Base-by-base conservation (phyloP, 2,329 filamentous ascomycete species). In the Piedraia hortae region DNA sequence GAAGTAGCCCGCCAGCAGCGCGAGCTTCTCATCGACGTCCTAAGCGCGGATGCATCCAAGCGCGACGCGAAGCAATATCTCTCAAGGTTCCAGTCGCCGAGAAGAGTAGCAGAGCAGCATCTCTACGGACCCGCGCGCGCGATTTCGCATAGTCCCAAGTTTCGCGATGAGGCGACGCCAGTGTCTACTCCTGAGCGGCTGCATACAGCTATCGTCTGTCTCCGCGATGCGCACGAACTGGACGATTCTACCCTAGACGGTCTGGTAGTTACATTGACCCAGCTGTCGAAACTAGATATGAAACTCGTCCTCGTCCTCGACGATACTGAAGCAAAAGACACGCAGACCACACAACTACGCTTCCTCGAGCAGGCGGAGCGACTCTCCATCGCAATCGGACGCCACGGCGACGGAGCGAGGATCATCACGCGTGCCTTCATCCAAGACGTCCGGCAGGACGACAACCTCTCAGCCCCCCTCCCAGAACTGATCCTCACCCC, bases 31-130 rank as follows among this genome's bases (percentile, higher is more conserved):
- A 57, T 88, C 14, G 80, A 77, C 9, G 62, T 93, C 3, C 54
- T 97, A 14, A 75, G 74, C 37, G 77, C 80, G 10, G 77, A 78
- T 6, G 73, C 80, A 4, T 91, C 82, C 0, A 89, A 80, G 46
- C 66, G 85, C 35, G 85, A 97, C 49, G 78, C 80, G 21, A 80
- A 73, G 45, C 67, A 74, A 16, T 97, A 91, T 40, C 57, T 97
- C 9, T 71, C 85, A 34, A 80, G 77, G 28, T 89, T 91, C 42
- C 67, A 63, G n/a, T 18, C 30, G 10, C 26, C 32, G 2, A 30
- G 36, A 15, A 21, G 25, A 6, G 30, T 35, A 26, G 34, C 34
- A 6, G 38, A 47, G 16, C 39, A 44, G 27, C 52, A 50, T 5
- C 52, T 71, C 15, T 68, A 69, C 37, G 50, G 53, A 19, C 53